These are phyloP conservation scores for Xylariaceae sp. DNA, from an alignment of 2,329 filamentous ascomycete genomes.

Conservation along the genomic window DNA sequence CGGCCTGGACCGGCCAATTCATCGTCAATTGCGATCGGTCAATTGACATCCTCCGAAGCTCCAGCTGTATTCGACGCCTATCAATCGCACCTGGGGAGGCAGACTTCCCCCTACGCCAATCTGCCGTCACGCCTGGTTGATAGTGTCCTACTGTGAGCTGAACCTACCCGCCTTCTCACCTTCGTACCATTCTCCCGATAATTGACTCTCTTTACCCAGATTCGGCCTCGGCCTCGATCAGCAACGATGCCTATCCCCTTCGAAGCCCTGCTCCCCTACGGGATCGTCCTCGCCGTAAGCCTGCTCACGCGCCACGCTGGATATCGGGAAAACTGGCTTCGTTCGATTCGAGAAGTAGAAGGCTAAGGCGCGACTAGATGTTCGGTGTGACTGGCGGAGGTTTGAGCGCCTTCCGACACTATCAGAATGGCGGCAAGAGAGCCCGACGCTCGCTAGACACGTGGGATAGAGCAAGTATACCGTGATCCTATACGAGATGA, in stretches of 20 bases:
- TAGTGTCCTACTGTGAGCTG: no score
- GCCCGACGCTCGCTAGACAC: constrained; percentile 53
- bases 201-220: not conserved
- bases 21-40: no score
- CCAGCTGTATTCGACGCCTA: no score
- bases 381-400: constrained; percentile 54
- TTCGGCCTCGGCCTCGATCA: not conserved
- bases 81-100: no score
- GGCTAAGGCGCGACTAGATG: no score
- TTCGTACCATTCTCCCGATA: not conserved
- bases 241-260: constrained; percentile 54
- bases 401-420: constrained; percentile 47
- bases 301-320: constrained; percentile 2
- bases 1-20: no score
- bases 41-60: no score
- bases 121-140: no score
- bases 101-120: no score
- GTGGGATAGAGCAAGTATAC: constrained; percentile 50
- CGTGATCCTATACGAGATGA: not conserved
- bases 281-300: constrained; percentile 54
- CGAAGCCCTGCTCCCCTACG: constrained; percentile 57
- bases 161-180: no score
- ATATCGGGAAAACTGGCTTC: no score
- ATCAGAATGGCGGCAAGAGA: constrained; percentile 54
- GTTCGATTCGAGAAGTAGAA: no score